Conservation (phyloP, 331 rosid genomes). For the Rhamnella rubrinervis region DNA sequence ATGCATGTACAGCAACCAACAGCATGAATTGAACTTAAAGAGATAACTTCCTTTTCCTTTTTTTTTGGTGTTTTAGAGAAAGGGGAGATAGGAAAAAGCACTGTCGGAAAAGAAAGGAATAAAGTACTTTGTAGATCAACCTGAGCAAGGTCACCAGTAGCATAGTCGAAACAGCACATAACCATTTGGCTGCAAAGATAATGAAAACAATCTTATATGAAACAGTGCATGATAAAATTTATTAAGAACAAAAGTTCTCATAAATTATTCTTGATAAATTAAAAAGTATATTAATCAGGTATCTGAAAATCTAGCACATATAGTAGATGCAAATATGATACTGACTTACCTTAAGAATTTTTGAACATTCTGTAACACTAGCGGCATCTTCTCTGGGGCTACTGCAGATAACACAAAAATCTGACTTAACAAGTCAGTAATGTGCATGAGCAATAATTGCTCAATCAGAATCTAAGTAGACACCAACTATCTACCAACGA, state of each 20-base stretch:
- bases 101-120: neutral
- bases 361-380: slow-evolving; percentile 72
- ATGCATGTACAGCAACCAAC: neutral
- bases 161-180: slow-evolving; percentile 76
- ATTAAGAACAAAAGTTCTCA: slow-evolving; percentile 12
- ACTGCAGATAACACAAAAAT: slow-evolving; percentile 96
- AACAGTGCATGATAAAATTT: slow-evolving; percentile 11
- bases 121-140: slow-evolving; percentile 38
- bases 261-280: neutral
- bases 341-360: slow-evolving; percentile 65
- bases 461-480: slow-evolving; percentile 14
- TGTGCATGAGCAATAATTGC: slow-evolving; percentile 21
- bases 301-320: neutral
- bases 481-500: slow-evolving; percentile 15
- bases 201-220: neutral
- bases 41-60: too few species aligned
- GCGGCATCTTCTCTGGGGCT: slow-evolving; percentile 87
- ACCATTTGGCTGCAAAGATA: slow-evolving; percentile 68
- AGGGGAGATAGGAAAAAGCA: neutral
- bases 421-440: slow-evolving; percentile 83
- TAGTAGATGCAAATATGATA: slow-evolving; percentile 1
- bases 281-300: slow-evolving; percentile 1
- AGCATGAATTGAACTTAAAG: neutral
- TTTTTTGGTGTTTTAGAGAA: too few species aligned
- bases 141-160: slow-evolving; percentile 98